phyloP scores from a whole-genome alignment of 2,329 filamentous ascomycete genomes.

The Penicillium freii region DNA sequence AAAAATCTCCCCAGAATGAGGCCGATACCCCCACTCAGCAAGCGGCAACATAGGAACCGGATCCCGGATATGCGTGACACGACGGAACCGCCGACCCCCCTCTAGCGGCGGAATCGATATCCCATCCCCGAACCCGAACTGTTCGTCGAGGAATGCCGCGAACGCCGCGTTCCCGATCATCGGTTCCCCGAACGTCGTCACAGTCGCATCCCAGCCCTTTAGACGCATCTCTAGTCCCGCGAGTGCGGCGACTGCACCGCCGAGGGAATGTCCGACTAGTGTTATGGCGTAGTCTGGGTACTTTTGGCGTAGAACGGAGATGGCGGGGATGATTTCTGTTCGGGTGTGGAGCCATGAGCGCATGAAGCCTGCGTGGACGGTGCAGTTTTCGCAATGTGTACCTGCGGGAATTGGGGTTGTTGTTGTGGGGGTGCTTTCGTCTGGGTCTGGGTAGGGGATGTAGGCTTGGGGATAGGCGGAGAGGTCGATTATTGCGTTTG shows the following conservation, averaged over 20 bases:
- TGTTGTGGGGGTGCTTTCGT: conserved; percentile 35
- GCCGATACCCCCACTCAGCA: conserved; percentile 79
- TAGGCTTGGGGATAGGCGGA: conserved; percentile 88
- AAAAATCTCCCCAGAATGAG: conserved; percentile 84
- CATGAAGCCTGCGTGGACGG: conserved; percentile 88
- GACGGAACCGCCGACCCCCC: conserved; percentile 54
- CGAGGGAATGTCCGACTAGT: conserved; percentile 86
- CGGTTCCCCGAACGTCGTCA: conserved; percentile 94
- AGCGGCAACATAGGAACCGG: conserved; percentile 86
- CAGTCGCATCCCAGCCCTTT: conserved; percentile 69
- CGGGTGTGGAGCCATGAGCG: conserved; percentile 78
- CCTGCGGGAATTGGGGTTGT: conserved; percentile 27
- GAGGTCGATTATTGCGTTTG: conserved; percentile 87
- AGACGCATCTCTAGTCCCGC: conserved; percentile 78
- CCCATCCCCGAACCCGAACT: conserved; percentile 44
- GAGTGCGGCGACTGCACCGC: conserved; percentile 85
- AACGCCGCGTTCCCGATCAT: conserved; percentile 57
- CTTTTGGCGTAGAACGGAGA: conserved; percentile 58
- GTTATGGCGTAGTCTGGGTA: conserved; percentile 72
- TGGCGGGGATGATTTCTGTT: conserved; percentile 63
- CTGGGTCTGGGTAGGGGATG: conserved; percentile 68
- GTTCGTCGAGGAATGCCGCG: conserved; percentile 53
- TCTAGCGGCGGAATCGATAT: conserved; percentile 15
- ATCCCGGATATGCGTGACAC: conserved; percentile 82
- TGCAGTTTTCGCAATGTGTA: conserved; percentile 76